Evolutionary conservation across 805 yeast species (phyloP).

Genomic region (Starmerella roubikii): DNA sequence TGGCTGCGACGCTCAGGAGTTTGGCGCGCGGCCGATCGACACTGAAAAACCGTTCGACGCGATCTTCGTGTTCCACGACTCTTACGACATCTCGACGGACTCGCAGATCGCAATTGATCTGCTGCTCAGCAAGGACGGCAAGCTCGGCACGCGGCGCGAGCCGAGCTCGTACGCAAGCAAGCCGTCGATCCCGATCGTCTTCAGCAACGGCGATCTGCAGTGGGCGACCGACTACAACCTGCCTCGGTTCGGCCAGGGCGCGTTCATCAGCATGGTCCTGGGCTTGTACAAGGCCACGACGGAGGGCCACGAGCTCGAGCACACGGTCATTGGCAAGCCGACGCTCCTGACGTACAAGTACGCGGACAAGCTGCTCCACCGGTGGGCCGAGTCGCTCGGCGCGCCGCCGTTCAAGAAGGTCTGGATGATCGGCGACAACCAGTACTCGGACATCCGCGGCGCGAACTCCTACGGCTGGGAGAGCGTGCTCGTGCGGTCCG

Average conservation of each 20-base stretch:
- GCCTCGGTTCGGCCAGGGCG: conserved; percentile 89
- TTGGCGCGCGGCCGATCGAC: conserved; percentile 37
- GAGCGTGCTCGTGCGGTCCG: conserved; percentile 70
- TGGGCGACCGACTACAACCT: conserved; percentile 83
- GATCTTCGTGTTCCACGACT: conserved; percentile 78
- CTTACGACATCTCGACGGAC: conserved; percentile 71
- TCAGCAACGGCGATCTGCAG: conserved; percentile 83
- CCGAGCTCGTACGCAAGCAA: conserved; percentile 30
- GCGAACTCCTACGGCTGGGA: conserved; percentile 85
- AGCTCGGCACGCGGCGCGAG: conserved; percentile 55
- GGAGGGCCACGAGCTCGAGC: conserved; percentile 56
- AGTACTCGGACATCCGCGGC: conserved; percentile 82
- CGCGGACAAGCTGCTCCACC: conserved; percentile 61
- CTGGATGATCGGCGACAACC: conserved; percentile 96
- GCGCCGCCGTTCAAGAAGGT: conserved; percentile 31
- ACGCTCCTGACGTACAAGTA: conserved; percentile 75
- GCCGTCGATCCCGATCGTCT: conserved; percentile 71
- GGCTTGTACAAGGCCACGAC: conserved; percentile 76
- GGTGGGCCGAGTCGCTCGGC: conserved; percentile 35
- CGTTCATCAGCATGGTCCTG: conserved; percentile 75
- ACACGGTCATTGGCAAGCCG: conserved; percentile 80
- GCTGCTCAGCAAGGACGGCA: conserved; percentile 61
- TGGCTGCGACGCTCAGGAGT: conserved; percentile 49
- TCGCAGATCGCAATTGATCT: conserved; percentile 79
- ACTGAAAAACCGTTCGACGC: conserved; percentile 59